Evolutionary conservation across 805 yeast species (phyloP).

Genomic region (Kuraishia capsulata): DNA sequence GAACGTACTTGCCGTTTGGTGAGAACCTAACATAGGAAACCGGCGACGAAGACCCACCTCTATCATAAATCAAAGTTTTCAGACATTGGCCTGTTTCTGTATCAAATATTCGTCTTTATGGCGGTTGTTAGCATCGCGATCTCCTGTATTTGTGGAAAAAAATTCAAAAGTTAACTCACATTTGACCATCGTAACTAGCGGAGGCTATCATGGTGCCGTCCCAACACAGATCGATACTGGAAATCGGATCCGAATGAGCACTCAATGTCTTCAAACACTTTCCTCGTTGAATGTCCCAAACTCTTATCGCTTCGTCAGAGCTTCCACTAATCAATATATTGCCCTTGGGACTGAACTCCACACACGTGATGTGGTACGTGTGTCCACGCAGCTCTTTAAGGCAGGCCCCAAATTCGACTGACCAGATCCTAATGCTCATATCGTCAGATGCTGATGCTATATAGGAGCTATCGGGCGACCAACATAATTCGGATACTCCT

Average conservation of each 20-base stretch:
- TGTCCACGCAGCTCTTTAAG: conserved; percentile 59
- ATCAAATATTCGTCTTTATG: conserved; percentile 59
- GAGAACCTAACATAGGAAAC: conserved; percentile 65
- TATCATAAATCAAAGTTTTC: conserved; percentile 77
- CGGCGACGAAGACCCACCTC: conserved; percentile 67
- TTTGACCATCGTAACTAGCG: conserved; percentile 86
- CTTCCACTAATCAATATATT: conserved; percentile 75
- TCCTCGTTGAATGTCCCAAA: conserved; percentile 81
- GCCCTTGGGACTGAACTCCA: conserved; percentile 65
- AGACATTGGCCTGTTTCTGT: conserved; percentile 84
- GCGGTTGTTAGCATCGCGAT: no score
- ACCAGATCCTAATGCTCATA: conserved; percentile 68
- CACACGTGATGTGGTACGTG: conserved; percentile 73
- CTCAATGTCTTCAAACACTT: conserved; percentile 68
- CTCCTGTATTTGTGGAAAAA: background rate
- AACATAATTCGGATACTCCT: conserved; percentile 69
- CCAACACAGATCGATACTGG: conserved; percentile 61
- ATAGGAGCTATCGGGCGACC: conserved; percentile 66
- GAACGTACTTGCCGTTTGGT: conserved; percentile 71
- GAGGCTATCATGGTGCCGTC: conserved; percentile 80
- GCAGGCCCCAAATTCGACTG: conserved; percentile 39
- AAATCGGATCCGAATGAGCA: conserved; percentile 90
- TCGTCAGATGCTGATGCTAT: conserved; percentile 87
- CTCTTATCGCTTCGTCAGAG: conserved; percentile 81
- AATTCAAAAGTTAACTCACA: conserved; percentile 17